Evolutionary conservation across 2,329 filamentous ascomycete species (phyloP).

Genomic region (Pestalotiopsis sp.): DNA sequence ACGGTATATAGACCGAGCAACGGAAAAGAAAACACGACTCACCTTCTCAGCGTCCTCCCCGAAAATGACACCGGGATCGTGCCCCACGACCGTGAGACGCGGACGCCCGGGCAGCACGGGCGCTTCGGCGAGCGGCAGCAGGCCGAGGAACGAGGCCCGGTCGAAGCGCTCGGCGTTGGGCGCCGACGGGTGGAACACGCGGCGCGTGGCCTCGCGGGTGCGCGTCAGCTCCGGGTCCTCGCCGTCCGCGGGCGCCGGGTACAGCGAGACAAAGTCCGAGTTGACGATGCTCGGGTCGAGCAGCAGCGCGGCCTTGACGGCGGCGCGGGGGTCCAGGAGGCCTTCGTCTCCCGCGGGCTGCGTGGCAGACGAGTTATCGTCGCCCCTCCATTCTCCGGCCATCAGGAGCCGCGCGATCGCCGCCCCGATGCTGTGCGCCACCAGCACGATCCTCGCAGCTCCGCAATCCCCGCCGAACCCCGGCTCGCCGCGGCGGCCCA

Average conservation of each 20-base stretch:
- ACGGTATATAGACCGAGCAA: background rate
- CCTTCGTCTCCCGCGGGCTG: background rate
- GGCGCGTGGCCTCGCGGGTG: slow-evolving; percentile 5
- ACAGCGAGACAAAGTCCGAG: slow-evolving; percentile 10
- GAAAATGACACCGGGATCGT: background rate
- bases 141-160: background rate
- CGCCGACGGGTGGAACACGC: slow-evolving; percentile 1
- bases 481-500: background rate
- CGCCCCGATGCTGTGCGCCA: slow-evolving; percentile 6
- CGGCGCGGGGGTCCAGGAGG: background rate
- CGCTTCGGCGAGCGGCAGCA: background rate
- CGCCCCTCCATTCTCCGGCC: background rate
- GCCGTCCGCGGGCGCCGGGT: background rate
- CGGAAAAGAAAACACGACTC: background rate
- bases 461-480: background rate
- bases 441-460: background rate
- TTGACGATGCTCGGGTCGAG: slow-evolving; percentile 9
- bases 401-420: background rate
- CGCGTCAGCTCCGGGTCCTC: slow-evolving; percentile 2
- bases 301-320: background rate
- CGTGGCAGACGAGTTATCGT: background rate
- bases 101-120: background rate
- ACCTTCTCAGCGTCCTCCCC: slow-evolving; percentile 6
- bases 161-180: slow-evolving; percentile 6
- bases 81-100: background rate